Conservation (phyloP, 805 yeast genomes). For the Pichia rugopelliculosa region DNA sequence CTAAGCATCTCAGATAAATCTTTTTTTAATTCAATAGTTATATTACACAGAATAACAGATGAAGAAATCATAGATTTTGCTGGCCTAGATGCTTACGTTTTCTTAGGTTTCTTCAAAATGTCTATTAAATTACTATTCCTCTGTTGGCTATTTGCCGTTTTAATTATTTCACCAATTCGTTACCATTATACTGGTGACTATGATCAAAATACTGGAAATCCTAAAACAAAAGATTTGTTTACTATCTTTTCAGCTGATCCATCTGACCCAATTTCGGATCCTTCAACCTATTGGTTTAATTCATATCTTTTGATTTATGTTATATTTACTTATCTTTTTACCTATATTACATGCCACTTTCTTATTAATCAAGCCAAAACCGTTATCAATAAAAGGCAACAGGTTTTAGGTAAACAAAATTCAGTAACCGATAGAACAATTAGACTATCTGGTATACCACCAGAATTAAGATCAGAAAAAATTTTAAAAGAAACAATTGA, state of each 20-base stretch:
- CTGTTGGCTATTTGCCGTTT: constrained; percentile 62
- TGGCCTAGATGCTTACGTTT: constrained; percentile 92
- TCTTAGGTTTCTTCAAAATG: constrained; percentile 84
- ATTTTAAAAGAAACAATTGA: constrained; percentile 70
- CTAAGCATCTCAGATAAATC: constrained; percentile 5
- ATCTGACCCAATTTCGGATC: constrained; percentile 20
- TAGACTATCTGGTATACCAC: constrained; percentile 81
- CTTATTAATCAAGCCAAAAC: constrained; percentile 63
- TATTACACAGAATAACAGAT: constrained; percentile 58
- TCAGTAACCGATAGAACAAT: constrained; percentile 90
- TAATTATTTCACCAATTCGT: constrained; percentile 77
- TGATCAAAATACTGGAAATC: constrained; percentile 48
- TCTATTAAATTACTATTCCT: constrained; percentile 60
- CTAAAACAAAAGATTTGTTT: not conserved
- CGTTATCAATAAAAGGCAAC: constrained; percentile 73
- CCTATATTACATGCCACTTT: constrained; percentile 52
- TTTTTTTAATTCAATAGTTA: not conserved
- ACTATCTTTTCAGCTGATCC: constrained; percentile 1
- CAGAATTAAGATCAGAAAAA: constrained; percentile 64
- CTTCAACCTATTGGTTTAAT: constrained; percentile 18
- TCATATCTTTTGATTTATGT: constrained; percentile 81
- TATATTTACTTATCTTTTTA: constrained; percentile 79
- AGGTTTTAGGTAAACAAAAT: constrained; percentile 75
- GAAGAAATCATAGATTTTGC: constrained; percentile 78
- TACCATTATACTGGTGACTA: constrained; percentile 75